These are phyloP conservation scores for Schwanniomyces yamadae DNA, from an alignment of 805 yeast species.

Conservation along the genomic window DNA sequence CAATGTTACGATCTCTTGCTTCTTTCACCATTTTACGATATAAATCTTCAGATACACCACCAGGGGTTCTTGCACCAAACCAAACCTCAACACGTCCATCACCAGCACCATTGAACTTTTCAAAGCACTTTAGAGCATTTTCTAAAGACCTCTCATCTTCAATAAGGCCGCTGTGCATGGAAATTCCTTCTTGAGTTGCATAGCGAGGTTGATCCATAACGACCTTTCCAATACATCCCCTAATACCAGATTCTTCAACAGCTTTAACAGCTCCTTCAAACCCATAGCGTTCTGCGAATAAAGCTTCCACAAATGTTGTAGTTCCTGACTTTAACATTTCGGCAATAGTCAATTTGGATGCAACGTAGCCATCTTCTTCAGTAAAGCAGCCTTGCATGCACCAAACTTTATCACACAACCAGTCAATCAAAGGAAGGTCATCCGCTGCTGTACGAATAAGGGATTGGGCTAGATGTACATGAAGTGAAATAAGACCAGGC, in stretches of 20 bases:
- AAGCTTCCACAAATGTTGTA: constrained; percentile 9
- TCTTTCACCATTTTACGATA: constrained; percentile 7
- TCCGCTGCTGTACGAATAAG: constrained; percentile 9
- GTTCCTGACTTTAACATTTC: constrained; percentile 9
- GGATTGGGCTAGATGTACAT: constrained; percentile 10
- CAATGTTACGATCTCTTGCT: constrained; percentile 5
- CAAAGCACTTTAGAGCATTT: constrained; percentile 6
- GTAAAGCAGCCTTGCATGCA: constrained; percentile 11
- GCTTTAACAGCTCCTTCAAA: constrained; percentile 10
- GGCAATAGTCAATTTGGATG: constrained; percentile 9
- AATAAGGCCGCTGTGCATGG: constrained; percentile 8
- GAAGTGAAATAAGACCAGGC: constrained; percentile 9
- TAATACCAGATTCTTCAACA: constrained; percentile 8
- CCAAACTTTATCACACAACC: constrained; percentile 11
- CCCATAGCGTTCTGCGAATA: constrained; percentile 10
- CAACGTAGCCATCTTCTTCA: constrained; percentile 10
- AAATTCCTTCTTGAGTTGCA: constrained; percentile 9
- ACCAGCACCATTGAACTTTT: constrained; percentile 4
- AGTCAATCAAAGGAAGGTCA: constrained; percentile 9
- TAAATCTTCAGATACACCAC: constrained; percentile 9
- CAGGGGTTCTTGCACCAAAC: constrained; percentile 11
- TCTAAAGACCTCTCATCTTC: constrained; percentile 6
- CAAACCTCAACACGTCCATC: constrained; percentile 7
- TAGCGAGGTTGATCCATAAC: constrained; percentile 8
- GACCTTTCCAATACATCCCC: constrained; percentile 8